phyloP scores from a whole-genome alignment of 371 early-diverging fungal genomes.

The Apophysomyces elegans region DNA sequence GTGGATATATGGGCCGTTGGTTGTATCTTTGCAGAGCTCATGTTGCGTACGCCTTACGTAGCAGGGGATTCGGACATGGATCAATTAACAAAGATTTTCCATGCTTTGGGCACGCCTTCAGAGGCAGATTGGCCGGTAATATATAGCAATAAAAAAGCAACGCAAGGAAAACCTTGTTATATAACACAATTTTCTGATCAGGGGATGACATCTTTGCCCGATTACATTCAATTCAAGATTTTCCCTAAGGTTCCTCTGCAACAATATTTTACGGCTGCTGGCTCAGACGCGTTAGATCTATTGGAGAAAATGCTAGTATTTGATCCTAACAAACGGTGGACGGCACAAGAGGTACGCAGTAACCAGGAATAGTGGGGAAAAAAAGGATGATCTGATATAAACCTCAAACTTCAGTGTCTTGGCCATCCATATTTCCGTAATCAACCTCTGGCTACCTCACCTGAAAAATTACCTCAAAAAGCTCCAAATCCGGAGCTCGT shows the following conservation, averaged over 20 bases:
- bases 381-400: neutral
- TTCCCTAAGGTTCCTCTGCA: constrained; percentile 80
- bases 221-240: constrained; percentile 64
- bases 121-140: constrained; percentile 95
- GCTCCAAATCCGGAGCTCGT: constrained; percentile 33
- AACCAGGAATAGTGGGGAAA: neutral
- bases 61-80: constrained; percentile 95
- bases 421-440: constrained; percentile 91
- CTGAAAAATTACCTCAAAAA: constrained; percentile 78
- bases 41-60: constrained; percentile 95
- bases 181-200: constrained; percentile 18
- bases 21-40: constrained; percentile 99
- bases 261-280: constrained; percentile 91
- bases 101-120: constrained; percentile 97
- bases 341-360: constrained; percentile 70
- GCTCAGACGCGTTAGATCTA: constrained; percentile 90
- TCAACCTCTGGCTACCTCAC: constrained; percentile 85
- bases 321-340: constrained; percentile 91
- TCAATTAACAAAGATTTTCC: constrained; percentile 94
- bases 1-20: constrained; percentile 99
- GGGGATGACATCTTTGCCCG: constrained; percentile 78
- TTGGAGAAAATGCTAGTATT: constrained; percentile 91
- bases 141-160: constrained; percentile 8
- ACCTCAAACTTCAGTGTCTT: constrained; percentile 61
- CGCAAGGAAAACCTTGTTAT: neutral